A percentile compares a stretch with the other conserved stretches of the same genome.
Evolutionary conservation across 2,329 filamentous ascomycete genomes (phyloP).

Genomic region (Nothomitra cinnamomea): DNA sequence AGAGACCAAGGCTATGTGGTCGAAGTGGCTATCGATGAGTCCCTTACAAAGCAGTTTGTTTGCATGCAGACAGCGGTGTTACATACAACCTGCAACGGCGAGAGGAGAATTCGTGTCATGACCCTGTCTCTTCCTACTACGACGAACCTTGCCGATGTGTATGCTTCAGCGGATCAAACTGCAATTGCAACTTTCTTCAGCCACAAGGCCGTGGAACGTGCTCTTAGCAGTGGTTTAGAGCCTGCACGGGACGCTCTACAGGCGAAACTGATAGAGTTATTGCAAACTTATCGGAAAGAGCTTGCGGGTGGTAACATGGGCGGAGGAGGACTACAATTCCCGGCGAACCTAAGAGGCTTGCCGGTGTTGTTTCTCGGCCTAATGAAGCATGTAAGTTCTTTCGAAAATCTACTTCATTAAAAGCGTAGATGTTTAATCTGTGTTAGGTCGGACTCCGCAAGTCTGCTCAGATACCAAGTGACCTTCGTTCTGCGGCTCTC

Average conservation of each 20-base stretch:
- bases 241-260: constrained; percentile 81
- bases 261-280: constrained; percentile 76
- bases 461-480: constrained; percentile 83
- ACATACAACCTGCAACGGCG: constrained; percentile 94
- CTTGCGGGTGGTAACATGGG: constrained; percentile 91
- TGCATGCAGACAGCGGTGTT: constrained; percentile 89
- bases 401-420: constrained; percentile 9
- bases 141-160: constrained; percentile 74
- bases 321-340: constrained; percentile 79
- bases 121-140: constrained; percentile 88
- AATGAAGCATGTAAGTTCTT: constrained; percentile 69
- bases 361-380: constrained; percentile 83
- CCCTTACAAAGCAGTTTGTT: constrained; percentile 73
- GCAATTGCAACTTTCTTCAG: constrained; percentile 90
- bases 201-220: constrained; percentile 91
- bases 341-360: constrained; percentile 74
- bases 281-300: constrained; percentile 94
- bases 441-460: constrained; percentile 59
- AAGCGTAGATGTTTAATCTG: constrained; percentile 11
- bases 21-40: constrained; percentile 95
- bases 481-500: constrained; percentile 82
- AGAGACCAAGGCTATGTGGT: constrained; percentile 96
- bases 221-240: constrained; percentile 71
- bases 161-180: constrained; percentile 85
- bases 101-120: constrained; percentile 85